phyloP scores from a whole-genome alignment of 768 basidiomycete genomes.

The Tremella yokohamensis region DNA sequence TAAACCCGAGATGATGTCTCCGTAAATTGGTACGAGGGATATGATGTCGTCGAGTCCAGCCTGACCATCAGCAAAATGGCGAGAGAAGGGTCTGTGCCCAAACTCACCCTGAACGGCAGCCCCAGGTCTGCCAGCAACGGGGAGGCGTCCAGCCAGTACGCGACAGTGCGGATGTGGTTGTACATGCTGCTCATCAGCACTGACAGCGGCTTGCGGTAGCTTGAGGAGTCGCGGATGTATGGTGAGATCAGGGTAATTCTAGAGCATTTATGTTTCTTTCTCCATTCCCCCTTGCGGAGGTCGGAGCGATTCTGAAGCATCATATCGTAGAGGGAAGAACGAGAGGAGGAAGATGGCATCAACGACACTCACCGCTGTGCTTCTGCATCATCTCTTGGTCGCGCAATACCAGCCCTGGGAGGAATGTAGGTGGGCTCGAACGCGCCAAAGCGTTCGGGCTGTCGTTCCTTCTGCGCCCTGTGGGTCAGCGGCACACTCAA shows the following conservation, averaged over 20 bases:
- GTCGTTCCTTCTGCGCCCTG: conserved; percentile 22
- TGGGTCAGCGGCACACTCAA: conserved; percentile 4
- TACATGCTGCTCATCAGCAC: conserved; percentile 36
- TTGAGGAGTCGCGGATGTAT: neutral
- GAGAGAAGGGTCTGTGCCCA: neutral
- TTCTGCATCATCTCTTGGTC: conserved; percentile 43
- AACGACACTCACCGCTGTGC: conserved; percentile 44
- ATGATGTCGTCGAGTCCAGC: conserved; percentile 50
- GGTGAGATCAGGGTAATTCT: conserved; percentile 27
- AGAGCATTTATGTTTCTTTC: conserved; percentile 20
- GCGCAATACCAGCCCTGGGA: conserved; percentile 32
- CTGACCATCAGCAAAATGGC: conserved; percentile 13
- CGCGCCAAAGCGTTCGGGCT: conserved; percentile 41
- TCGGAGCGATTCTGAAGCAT: conserved; percentile 17
- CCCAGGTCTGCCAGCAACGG: conserved; percentile 49
- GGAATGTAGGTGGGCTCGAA: conserved; percentile 45
- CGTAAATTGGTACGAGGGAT: conserved; percentile 48
- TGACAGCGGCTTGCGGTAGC: conserved; percentile 5
- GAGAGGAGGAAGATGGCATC: conserved; percentile 4
- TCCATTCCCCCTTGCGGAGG: conserved; percentile 20
- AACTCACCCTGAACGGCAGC: conserved; percentile 48
- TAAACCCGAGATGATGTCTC: conserved; percentile 46
- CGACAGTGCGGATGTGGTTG: conserved; percentile 49
- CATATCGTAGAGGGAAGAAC: conserved; percentile 18
- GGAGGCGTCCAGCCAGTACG: conserved; percentile 50